These are phyloP conservation scores for Penicillium chermesinum DNA, from an alignment of 495 filamentous ascomycete species.

Conservation along the genomic window DNA sequence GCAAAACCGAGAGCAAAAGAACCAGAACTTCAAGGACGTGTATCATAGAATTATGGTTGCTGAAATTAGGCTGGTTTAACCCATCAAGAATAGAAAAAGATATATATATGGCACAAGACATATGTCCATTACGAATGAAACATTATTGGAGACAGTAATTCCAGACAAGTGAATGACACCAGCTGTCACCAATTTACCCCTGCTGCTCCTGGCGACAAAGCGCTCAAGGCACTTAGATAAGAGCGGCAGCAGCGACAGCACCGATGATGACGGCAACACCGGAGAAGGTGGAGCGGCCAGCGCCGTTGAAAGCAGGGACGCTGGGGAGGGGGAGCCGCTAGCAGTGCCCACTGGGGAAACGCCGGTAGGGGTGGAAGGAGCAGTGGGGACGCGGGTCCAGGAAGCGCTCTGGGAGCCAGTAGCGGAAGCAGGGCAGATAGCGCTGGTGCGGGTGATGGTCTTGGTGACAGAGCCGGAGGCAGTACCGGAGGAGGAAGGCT, in stretches of 20 bases:
- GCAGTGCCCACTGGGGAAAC: slow-evolving; percentile 10
- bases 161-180: slow-evolving; percentile 16
- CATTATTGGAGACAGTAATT: not conserved
- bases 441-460: not conserved
- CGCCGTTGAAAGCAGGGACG: slow-evolving; percentile 23
- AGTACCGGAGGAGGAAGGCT: not conserved
- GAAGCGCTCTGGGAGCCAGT: not conserved
- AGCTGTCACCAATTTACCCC: slow-evolving; percentile 5
- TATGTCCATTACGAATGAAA: not conserved
- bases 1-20: not conserved
- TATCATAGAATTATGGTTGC: slow-evolving; percentile 20
- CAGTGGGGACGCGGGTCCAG: not conserved
- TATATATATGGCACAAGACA: not conserved
- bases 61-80: slow-evolving; percentile 6
- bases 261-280: slow-evolving; percentile 21
- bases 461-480: not conserved
- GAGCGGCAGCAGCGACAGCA: slow-evolving; percentile 15
- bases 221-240: slow-evolving; percentile 1
- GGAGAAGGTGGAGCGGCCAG: slow-evolving; percentile 25
- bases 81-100: not conserved
- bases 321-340: slow-evolving; percentile 3
- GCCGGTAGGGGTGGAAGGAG: slow-evolving; percentile 1
- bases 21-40: slow-evolving; percentile 3
- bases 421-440: not conserved
- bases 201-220: not conserved